Percentiles rank a stretch among this genome's conserved stretches.
These are phyloP conservation scores for Claviceps capensis DNA, from an alignment of 2,329 filamentous ascomycete genomes.

Conservation along the genomic window DNA sequence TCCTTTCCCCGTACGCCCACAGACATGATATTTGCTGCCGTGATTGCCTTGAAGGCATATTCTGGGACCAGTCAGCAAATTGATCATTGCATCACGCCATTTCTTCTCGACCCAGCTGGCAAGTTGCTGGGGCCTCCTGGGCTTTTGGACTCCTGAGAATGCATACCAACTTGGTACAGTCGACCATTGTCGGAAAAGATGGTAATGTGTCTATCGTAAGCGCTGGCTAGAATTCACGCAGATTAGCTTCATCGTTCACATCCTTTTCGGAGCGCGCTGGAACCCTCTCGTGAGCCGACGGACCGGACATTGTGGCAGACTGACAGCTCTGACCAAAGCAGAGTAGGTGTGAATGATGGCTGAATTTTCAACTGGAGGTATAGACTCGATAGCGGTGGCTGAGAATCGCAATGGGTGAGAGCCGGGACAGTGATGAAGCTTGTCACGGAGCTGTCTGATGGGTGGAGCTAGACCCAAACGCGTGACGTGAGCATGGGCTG, in stretches of 20 bases:
- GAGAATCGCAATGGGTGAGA: conserved; percentile 3
- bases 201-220: conserved; percentile 97
- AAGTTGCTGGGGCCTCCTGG: no score
- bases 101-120: neutral
- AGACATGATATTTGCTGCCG: conserved; percentile 96
- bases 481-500: conserved; percentile 34
- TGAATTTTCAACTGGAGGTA: neutral
- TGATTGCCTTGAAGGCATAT: conserved; percentile 99
- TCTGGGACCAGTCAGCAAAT: conserved; percentile 39
- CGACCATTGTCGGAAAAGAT: conserved; percentile 99
- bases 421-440: conserved; percentile 4
- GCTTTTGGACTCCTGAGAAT: neutral
- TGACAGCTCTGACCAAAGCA: conserved; percentile 10
- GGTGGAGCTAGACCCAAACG: conserved; percentile 17
- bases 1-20: conserved; percentile 92
- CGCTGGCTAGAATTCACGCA: conserved; percentile 36
- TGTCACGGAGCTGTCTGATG: neutral
- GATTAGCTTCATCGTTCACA: conserved; percentile 12
- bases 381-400: neutral
- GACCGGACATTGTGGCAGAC: conserved; percentile 38
- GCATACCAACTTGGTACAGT: conserved; percentile 97
- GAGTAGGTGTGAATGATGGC: neutral
- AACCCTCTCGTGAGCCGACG: conserved; percentile 10
- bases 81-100: neutral
- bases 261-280: neutral